Conservation (phyloP, 2,329 filamentous ascomycete species). For the Cordyceps javanica region DNA sequence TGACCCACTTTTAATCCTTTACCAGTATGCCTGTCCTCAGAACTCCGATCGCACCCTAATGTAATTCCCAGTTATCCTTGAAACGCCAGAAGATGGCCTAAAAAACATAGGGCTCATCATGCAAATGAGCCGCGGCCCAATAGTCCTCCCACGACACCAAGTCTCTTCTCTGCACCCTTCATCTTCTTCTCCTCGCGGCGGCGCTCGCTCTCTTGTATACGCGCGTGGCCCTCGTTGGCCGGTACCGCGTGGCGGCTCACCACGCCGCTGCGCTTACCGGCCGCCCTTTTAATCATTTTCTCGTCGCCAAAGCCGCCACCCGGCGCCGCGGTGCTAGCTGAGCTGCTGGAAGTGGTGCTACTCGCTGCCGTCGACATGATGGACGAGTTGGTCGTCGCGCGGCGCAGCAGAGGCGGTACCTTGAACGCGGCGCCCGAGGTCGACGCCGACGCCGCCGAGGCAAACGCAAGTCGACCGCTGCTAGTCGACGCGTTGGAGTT, state of each 20-base stretch:
- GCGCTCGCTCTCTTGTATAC: slow-evolving; percentile 50
- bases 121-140: slow-evolving; percentile 46
- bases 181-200: slow-evolving; percentile 53
- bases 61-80: neutral
- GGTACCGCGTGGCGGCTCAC: slow-evolving; percentile 51
- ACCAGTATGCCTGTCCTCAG: too few species aligned
- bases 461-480: slow-evolving; percentile 50
- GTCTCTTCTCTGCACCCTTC: slow-evolving; percentile 50
- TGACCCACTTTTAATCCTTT: too few species aligned
- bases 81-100: neutral
- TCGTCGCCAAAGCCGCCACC: slow-evolving; percentile 40
- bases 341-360: slow-evolving; percentile 18
- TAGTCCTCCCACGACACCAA: slow-evolving; percentile 51
- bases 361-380: slow-evolving; percentile 24
- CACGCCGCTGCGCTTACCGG: slow-evolving; percentile 54
- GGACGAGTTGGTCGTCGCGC: slow-evolving; percentile 63
- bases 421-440: slow-evolving; percentile 45
- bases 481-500: slow-evolving; percentile 30
- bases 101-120: neutral
- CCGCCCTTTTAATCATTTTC: slow-evolving; percentile 53
- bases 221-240: slow-evolving; percentile 51
- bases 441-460: slow-evolving; percentile 30
- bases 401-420: slow-evolving; percentile 64
- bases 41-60: neutral
- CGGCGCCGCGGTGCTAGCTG: slow-evolving; percentile 17